These are phyloP conservation scores for Leishmania aethiopica DNA, from an alignment of 208 protist species.

Conservation along the genomic window DNA sequence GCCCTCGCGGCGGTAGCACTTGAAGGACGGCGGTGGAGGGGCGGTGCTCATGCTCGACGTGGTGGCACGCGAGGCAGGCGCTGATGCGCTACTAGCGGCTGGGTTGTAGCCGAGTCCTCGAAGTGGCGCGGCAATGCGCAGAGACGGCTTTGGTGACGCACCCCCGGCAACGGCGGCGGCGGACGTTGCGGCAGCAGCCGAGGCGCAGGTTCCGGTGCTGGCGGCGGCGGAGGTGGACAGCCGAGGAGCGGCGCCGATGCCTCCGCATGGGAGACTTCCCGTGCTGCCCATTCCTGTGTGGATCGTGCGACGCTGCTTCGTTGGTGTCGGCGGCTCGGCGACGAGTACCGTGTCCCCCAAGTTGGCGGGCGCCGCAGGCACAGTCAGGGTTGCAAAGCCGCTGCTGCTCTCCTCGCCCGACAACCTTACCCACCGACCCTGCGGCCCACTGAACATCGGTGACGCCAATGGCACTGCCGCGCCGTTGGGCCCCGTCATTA, in stretches of 20 bases:
- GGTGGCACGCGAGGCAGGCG: not conserved
- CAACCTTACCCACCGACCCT: conserved; percentile 6
- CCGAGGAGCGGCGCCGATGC: not conserved
- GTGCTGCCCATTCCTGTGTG: conserved; percentile 19
- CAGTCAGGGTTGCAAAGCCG: not conserved
- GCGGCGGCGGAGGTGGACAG: not conserved
- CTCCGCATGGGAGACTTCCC: not conserved
- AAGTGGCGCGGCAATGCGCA: not conserved
- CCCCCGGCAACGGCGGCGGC: not conserved
- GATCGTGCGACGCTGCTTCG: conserved; percentile 67
- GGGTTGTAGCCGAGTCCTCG: not conserved
- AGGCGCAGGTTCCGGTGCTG: conserved; percentile 1
- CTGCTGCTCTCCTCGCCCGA: conserved; percentile 2
- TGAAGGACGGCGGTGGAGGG: conserved; percentile 20
- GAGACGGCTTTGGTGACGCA: conserved; percentile 9
- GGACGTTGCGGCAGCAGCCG: not conserved
- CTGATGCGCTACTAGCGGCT: not conserved
- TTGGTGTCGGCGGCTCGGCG: conserved; percentile 31
- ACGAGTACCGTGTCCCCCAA: conserved; percentile 18
- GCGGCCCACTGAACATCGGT: not conserved
- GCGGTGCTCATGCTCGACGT: not conserved
- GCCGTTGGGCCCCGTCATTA: conserved; percentile 2
- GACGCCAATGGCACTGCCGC: not conserved
- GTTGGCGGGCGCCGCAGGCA: conserved; percentile 31
- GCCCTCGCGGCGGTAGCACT: conserved; percentile 40